Base-by-base conservation (phyloP, 108 stramenopile genomes). In the Epithemia pelagica region DNA sequence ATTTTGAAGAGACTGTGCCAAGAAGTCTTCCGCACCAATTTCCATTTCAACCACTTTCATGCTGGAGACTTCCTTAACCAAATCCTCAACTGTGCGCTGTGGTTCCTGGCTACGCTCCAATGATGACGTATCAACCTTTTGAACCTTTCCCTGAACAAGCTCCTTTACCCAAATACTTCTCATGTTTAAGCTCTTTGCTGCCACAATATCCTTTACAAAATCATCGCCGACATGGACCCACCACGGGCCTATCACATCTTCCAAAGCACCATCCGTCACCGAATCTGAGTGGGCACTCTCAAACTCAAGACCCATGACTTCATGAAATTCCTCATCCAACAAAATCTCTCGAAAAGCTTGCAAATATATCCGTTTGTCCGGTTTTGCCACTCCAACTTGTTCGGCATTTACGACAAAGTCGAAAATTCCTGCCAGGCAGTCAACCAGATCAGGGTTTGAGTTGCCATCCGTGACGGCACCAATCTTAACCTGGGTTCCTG, bases 141-240 rank as follows among this genome's bases (percentile, higher is more conserved):
- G 59, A 1, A 72, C 46, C 20, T 78, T 80, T 15, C 77, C 67
- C 15, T 55, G 54, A 55, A 93, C 76, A 22, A 93, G 68, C 64
- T 88, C 91, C 2, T 74, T 65, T 0, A 77, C 76, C 87, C 87
- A 93, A n/a, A 93, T 81, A 25, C 76, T 85, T 30, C 92, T 71
- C 89, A 93, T 88, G 28, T 74, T 76, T 28, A 93, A 64, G 24
- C 77, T 73, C 66, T 93, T 89, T 1, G 87, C 85, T 2, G 88
- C 87, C 7, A 93, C 87, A 62, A 93, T 80, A 67, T 93, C 92
- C 57, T 93, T 93, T 62, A 83, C 70, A 65, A 93, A 89, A 33
- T 93, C 92, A 67, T 93, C 92, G 0, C 92, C 92, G 32, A 93
- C 72, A 65, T 93, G 92, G 23, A 89, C 82, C 92, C 92, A 93